Evolutionary conservation across 2,329 filamentous ascomycete species (phyloP).

Genomic region (Balansia obtecta): DNA sequence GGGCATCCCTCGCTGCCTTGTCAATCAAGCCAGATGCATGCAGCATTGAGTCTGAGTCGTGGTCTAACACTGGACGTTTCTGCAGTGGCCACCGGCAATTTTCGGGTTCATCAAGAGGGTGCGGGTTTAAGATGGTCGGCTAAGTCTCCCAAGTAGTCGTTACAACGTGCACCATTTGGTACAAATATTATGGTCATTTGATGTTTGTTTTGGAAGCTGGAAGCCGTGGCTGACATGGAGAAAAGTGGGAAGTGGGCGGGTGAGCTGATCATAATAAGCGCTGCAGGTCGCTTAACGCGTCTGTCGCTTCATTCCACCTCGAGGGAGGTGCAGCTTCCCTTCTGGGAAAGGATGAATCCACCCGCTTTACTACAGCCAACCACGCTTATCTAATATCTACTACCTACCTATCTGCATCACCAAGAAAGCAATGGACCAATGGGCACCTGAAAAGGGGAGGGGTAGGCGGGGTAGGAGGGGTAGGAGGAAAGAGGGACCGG

Average conservation of each 20-base stretch:
- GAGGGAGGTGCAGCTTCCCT: background rate
- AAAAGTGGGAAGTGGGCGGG: constrained; percentile 1
- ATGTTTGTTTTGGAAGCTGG: background rate
- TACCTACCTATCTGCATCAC: background rate
- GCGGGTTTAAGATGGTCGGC: background rate
- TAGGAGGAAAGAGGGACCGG: too few species aligned
- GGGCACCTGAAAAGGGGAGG: background rate
- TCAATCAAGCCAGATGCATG: background rate
- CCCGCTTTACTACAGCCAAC: background rate
- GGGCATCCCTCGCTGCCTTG: background rate
- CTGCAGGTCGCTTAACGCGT: constrained; percentile 4
- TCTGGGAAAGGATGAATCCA: background rate
- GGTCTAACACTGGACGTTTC: background rate
- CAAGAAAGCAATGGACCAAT: background rate
- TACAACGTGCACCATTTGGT: background rate
- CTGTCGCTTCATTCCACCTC: background rate
- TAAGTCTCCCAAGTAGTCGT: background rate
- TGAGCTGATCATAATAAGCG: constrained; percentile 2
- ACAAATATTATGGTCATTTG: background rate
- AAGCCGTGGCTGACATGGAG: constrained; percentile 1
- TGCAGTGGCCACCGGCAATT: too few species aligned
- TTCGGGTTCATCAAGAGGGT: background rate
- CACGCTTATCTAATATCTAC: background rate
- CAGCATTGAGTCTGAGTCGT: background rate
- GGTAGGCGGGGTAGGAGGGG: too few species aligned